These are phyloP conservation scores for Xylaria sp. DNA, from an alignment of 2,329 filamentous ascomycete species.

Conservation along the genomic window DNA sequence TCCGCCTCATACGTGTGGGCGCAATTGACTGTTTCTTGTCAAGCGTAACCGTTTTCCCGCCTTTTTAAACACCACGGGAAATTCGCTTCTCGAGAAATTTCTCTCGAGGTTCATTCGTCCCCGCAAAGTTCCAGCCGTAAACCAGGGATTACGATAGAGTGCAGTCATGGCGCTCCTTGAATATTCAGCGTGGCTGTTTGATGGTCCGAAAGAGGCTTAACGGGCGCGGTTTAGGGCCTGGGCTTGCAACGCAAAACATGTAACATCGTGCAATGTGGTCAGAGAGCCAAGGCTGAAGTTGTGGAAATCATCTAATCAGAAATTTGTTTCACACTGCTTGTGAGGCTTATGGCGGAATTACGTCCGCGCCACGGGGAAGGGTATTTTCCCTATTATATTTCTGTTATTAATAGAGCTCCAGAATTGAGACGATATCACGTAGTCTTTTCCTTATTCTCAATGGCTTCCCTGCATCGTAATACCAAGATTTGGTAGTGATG, in stretches of 20 bases:
- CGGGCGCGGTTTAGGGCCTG: background rate
- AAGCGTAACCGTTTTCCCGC: too few species aligned
- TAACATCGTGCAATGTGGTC: background rate
- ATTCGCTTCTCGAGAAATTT: too few species aligned
- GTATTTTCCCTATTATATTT: background rate
- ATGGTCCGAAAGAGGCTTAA: slow-evolving; percentile 17
- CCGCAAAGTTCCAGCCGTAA: slow-evolving; percentile 9
- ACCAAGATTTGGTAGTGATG: background rate
- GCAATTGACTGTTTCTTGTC: too few species aligned
- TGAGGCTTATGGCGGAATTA: background rate
- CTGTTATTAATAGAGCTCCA: too few species aligned
- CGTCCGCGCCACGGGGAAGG: background rate
- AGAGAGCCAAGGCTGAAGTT: background rate
- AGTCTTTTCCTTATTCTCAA: background rate
- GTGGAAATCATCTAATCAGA: background rate
- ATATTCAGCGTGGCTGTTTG: slow-evolving; percentile 23
- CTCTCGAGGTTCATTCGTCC: background rate
- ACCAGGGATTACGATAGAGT: background rate
- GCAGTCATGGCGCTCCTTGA: background rate
- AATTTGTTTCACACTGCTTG: background rate
- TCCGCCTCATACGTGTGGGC: too few species aligned
- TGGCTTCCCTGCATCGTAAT: background rate
- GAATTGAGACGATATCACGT: background rate
- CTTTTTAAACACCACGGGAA: too few species aligned
- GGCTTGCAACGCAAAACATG: background rate